Conservation (phyloP, 108 stramenopile genomes). For the Fistulifera solaris region DNA sequence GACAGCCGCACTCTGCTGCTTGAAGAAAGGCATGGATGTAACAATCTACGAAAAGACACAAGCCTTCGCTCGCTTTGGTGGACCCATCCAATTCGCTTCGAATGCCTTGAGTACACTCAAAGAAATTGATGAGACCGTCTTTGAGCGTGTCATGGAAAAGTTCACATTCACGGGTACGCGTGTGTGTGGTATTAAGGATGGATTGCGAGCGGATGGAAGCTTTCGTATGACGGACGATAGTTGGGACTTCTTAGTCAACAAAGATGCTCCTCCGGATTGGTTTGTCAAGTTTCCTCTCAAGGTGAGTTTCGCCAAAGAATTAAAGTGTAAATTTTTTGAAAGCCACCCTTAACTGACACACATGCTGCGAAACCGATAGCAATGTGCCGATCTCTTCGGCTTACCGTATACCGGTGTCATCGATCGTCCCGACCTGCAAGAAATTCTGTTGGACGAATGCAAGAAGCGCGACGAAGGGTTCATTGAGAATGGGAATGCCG, state of each 20-base stretch:
- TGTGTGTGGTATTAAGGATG: slow-evolving; percentile 95
- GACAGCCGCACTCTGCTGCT: slow-evolving; percentile 81
- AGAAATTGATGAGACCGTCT: slow-evolving; percentile 84
- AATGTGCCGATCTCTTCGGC: slow-evolving; percentile 40
- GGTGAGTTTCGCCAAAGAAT: slow-evolving; percentile 5
- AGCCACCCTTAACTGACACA: background rate
- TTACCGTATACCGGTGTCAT: slow-evolving; percentile 92
- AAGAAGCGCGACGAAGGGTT: slow-evolving; percentile 75
- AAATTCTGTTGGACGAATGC: slow-evolving; percentile 92
- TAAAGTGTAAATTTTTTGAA: background rate
- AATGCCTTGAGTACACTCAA: slow-evolving; percentile 90
- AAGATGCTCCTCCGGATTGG: slow-evolving; percentile 85
- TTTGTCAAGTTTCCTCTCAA: slow-evolving; percentile 95
- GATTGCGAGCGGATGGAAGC: slow-evolving; percentile 70
- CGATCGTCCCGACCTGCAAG: slow-evolving; percentile 94
- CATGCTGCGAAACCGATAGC: too few species aligned
- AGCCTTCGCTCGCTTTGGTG: slow-evolving; percentile 91
- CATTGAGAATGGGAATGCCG: slow-evolving; percentile 70
- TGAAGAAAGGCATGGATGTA: slow-evolving; percentile 91
- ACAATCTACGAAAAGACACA: slow-evolving; percentile 94
- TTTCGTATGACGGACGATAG: slow-evolving; percentile 85
- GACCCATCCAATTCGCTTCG: slow-evolving; percentile 95
- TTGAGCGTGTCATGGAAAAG: slow-evolving; percentile 89
- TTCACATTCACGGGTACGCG: slow-evolving; percentile 96
- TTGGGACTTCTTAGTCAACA: slow-evolving; percentile 70